Conservation (phyloP, 345 rosid genomes). For the Lepidium africanum region DNA sequence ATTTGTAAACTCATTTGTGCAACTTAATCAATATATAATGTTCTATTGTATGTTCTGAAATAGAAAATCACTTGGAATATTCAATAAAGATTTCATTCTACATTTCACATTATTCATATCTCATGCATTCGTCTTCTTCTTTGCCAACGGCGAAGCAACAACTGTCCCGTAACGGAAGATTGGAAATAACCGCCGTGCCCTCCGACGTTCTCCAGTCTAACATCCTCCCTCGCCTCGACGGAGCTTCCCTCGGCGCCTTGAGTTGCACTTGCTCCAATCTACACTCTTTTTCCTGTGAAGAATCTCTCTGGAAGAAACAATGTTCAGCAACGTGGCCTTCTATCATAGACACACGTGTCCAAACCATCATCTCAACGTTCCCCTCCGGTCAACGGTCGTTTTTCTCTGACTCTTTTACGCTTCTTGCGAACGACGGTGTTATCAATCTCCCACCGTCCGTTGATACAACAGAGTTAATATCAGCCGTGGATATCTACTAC, state of each 20-base stretch:
- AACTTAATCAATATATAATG: too few relatives aligned
- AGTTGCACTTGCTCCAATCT: conserved; percentile 45
- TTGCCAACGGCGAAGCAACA: background rate
- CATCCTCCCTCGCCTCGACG: conserved; percentile 68
- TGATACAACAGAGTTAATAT: conserved; percentile 32
- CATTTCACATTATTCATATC: background rate
- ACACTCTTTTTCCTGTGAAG: conserved; percentile 36
- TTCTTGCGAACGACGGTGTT: conserved; percentile 15
- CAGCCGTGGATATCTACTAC: conserved; percentile 64
- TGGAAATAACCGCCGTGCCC: conserved; percentile 33
- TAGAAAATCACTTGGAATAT: background rate
- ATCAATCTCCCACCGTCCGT: background rate
- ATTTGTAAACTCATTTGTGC: too few relatives aligned
- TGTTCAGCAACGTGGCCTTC: conserved; percentile 67
- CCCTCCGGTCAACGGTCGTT: conserved; percentile 51
- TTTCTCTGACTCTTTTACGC: conserved; percentile 56
- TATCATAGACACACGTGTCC: conserved; percentile 27
- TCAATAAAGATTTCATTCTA: background rate
- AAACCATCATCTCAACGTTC: conserved; percentile 39
- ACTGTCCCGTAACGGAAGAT: background rate
- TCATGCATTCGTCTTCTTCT: background rate
- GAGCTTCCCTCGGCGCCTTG: conserved; percentile 48
- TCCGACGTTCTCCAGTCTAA: conserved; percentile 47
- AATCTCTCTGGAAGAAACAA: conserved; percentile 42
- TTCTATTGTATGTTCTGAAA: too few relatives aligned